Percentiles rank a stretch among this genome's conserved stretches.
These are phyloP conservation scores for Leptodermis oblonga DNA, from an alignment of 257 asterid genomes.

Conservation along the genomic window DNA sequence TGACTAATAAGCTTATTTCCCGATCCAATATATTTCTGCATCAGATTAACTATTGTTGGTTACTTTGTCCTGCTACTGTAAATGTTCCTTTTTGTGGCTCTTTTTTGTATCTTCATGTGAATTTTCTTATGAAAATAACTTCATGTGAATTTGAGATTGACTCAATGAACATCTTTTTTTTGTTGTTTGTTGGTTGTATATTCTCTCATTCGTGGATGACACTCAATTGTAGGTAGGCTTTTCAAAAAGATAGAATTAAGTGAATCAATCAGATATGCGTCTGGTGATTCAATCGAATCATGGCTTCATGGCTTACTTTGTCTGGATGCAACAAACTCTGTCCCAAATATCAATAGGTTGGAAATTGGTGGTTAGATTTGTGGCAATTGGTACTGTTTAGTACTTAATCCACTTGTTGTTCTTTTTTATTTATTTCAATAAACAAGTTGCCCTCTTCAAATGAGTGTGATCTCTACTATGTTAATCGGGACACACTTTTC, in stretches of 20 bases:
- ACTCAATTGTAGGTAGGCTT: conserved; percentile 58
- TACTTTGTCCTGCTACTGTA: not conserved
- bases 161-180: not conserved
- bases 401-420: conserved; percentile 9
- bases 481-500: conserved; percentile 91
- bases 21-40: not conserved
- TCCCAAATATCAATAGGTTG: conserved; percentile 77
- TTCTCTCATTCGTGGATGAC: conserved; percentile 13
- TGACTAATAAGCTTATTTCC: not conserved
- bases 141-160: not conserved
- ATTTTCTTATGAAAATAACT: too few relatives aligned
- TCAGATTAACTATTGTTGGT: not conserved
- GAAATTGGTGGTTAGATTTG: conserved; percentile 12
- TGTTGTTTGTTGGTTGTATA: conserved; percentile 10
- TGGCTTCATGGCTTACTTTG: conserved; percentile 90
- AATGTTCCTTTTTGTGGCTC: not conserved
- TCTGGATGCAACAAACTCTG: conserved; percentile 65
- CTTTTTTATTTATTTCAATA: conserved; percentile 10
- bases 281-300: conserved; percentile 85
- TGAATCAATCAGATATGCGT: conserved; percentile 97
- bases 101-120: not conserved
- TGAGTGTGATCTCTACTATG: conserved; percentile 91
- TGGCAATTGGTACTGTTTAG: conserved; percentile 4
- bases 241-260: conserved; percentile 82
- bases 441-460: conserved; percentile 66